Base-by-base conservation (phyloP, 208 protist species). In the Trypanosoma cruzi region DNA sequence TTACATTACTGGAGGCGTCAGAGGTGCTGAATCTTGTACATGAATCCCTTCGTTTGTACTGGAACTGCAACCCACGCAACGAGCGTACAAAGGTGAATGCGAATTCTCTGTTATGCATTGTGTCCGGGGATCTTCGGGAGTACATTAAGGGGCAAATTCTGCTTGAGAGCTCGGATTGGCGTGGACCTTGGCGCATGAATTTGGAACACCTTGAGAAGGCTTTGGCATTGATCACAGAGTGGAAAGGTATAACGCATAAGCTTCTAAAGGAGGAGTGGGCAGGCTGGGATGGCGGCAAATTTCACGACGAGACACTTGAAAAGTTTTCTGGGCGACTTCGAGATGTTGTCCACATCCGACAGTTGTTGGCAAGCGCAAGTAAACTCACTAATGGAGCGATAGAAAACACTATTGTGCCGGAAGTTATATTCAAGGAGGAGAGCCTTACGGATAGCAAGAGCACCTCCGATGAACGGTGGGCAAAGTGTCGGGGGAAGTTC, bases 61-160 rank as follows among this genome's bases (percentile, higher is more conserved):
- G 92, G 90, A 86, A 85, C 56, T 58, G 52, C 34, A 86, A 58
- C 66, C 66, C 81, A 29, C 71, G 72, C 49, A 88, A 73, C 24
- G 92, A 97, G 54, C 86, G 86, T 0, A 81, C 74, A 36, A 88
- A 88, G 61, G 68, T 82, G 18, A 88, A 93, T 66, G 81, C 83
- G 16, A 75, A 87, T n/a, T 85, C 89, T 31, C 80, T 97, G 28
- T 73, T 97, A 16, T 87, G 74, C 71, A 95, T 94, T 68, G 89
- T 95, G 29, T 90, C 86, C 0, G 88, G 85, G 8, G 92, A 97
- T 64, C 64, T 97, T 42, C 80, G 88, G 20, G 89, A 94, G 73
- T 97, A 95, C 75, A 48, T 94, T 50, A 88, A 88, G 53, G 67
- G 60, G 29, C 87, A 93, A 64, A 73, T 97, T 26, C 50, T 87